phyloP scores from a whole-genome alignment of 257 asterid species.

The Solanum microdontum region DNA sequence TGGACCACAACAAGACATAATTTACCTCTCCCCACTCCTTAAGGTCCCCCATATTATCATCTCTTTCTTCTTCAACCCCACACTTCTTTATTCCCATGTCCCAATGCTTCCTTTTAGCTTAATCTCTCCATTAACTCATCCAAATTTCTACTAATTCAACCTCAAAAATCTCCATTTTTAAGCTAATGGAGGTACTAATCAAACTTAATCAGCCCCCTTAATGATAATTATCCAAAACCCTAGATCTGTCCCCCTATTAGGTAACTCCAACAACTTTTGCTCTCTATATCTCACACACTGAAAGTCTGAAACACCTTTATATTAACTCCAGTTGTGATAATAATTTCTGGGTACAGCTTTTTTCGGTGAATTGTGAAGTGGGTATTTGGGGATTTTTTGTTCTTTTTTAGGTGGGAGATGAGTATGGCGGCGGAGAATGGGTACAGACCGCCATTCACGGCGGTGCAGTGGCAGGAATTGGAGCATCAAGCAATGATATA shows the following conservation, averaged over 20 bases:
- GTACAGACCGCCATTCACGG: conserved; percentile 7
- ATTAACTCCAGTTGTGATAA: conserved; percentile 10
- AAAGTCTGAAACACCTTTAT: background rate
- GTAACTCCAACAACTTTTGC: background rate
- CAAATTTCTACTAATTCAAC: background rate
- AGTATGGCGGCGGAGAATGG: background rate
- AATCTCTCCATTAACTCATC: conserved; percentile 2
- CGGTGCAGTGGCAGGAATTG: conserved; percentile 11
- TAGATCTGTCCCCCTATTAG: conserved; percentile 56
- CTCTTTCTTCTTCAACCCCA: conserved; percentile 2
- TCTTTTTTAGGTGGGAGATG: background rate
- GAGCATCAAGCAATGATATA: conserved; percentile 13
- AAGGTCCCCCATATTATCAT: background rate
- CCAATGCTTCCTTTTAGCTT: conserved; percentile 38
- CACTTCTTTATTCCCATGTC: conserved; percentile 26
- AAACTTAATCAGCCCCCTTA: background rate
- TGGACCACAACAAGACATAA: background rate
- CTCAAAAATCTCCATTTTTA: background rate
- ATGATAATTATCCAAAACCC: conserved; percentile 50
- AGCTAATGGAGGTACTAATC: background rate
- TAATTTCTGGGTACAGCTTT: conserved; percentile 30
- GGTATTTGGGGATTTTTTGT: background rate
- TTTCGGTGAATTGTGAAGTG: conserved; percentile 4
- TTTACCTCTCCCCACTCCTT: background rate
- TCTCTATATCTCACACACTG: background rate